Conservation (phyloP, 1,284 basidiomycete genomes). For the Rhodotorula sp. region DNA sequence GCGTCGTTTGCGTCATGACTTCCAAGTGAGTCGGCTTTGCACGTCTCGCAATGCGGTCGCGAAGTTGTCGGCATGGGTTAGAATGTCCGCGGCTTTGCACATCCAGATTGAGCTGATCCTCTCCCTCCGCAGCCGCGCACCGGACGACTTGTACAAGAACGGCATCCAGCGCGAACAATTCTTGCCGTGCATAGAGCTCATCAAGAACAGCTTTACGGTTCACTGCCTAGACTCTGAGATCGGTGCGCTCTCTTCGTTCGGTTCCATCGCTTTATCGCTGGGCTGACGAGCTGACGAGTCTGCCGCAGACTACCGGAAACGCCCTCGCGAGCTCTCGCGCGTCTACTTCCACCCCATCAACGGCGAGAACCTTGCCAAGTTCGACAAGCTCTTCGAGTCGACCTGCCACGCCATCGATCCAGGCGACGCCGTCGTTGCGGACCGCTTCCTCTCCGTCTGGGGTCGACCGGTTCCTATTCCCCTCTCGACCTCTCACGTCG, state of each 20-base stretch:
- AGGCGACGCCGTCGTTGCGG: slow-evolving; percentile 59
- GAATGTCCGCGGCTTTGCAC: not conserved
- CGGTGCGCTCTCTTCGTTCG: slow-evolving; percentile 55
- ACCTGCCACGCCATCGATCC: slow-evolving; percentile 58
- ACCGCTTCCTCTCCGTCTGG: slow-evolving; percentile 78
- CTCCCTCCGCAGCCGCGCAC: slow-evolving; percentile 70
- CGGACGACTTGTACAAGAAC: slow-evolving; percentile 96
- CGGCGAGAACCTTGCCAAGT: slow-evolving; percentile 63
- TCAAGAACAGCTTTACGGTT: slow-evolving; percentile 81
- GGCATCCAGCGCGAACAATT: slow-evolving; percentile 98
- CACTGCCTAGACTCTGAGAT: slow-evolving; percentile 92
- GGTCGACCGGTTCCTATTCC: slow-evolving; percentile 79
- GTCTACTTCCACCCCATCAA: slow-evolving; percentile 84
- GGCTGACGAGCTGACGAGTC: not conserved
- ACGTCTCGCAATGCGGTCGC: not conserved
- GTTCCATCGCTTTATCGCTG: too few relatives aligned
- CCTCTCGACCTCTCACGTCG: slow-evolving; percentile 68
- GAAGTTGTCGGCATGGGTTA: not conserved
- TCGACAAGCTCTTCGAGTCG: slow-evolving; percentile 77
- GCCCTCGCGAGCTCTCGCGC: slow-evolving; percentile 82
- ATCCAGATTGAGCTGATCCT: not conserved
- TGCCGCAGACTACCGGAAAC: slow-evolving; percentile 76
- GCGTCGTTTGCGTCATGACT: slow-evolving; percentile 92
- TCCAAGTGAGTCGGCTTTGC: slow-evolving; percentile 69
- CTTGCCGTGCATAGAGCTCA: slow-evolving; percentile 87